Conservation (phyloP, 768 basidiomycete species). For the Steccherinum ochraceum region DNA sequence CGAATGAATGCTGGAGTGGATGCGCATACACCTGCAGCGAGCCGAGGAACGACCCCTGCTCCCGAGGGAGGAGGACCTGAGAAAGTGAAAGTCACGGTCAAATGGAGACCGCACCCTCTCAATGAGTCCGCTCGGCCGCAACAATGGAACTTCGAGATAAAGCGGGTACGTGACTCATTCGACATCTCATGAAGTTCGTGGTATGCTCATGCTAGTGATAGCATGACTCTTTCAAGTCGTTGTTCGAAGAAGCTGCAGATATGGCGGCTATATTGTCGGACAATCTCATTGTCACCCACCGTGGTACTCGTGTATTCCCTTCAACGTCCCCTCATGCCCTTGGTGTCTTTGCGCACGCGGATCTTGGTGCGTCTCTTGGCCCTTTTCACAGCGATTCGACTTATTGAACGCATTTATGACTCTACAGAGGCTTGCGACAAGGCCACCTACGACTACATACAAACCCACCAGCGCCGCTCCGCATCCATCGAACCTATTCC, state of each 20-base stretch:
- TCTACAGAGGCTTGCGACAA: slow-evolving; percentile 59
- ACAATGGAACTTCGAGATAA: slow-evolving; percentile 49
- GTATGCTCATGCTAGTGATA: slow-evolving; percentile 27
- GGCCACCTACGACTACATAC: slow-evolving; percentile 57
- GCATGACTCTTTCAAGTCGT: slow-evolving; percentile 57
- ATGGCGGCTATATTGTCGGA: slow-evolving; percentile 43
- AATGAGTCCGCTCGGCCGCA: slow-evolving; percentile 32
- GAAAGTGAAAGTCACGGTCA: slow-evolving; percentile 46
- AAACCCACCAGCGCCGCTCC: slow-evolving; percentile 27
- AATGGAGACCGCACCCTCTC: slow-evolving; percentile 62
- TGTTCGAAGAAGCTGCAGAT: slow-evolving; percentile 66
- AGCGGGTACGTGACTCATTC: slow-evolving; percentile 34
- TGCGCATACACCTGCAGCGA: slow-evolving; percentile 13
- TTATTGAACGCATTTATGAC: slow-evolving; percentile 5
- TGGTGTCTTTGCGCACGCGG: slow-evolving; percentile 60
- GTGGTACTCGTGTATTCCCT: slow-evolving; percentile 58
- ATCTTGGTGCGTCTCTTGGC: slow-evolving; percentile 41
- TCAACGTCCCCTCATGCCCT: slow-evolving; percentile 64
- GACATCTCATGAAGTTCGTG: not conserved
- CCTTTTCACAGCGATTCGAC: not conserved
- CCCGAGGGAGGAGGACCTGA: slow-evolving; percentile 29
- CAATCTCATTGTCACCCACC: slow-evolving; percentile 54
- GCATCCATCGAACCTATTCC: slow-evolving; percentile 15
- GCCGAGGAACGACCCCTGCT: slow-evolving; percentile 16
- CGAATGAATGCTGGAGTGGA: slow-evolving; percentile 24